These are phyloP conservation scores for Aureoboletus auriporus DNA, from an alignment of 768 basidiomycete species.

Conservation along the genomic window DNA sequence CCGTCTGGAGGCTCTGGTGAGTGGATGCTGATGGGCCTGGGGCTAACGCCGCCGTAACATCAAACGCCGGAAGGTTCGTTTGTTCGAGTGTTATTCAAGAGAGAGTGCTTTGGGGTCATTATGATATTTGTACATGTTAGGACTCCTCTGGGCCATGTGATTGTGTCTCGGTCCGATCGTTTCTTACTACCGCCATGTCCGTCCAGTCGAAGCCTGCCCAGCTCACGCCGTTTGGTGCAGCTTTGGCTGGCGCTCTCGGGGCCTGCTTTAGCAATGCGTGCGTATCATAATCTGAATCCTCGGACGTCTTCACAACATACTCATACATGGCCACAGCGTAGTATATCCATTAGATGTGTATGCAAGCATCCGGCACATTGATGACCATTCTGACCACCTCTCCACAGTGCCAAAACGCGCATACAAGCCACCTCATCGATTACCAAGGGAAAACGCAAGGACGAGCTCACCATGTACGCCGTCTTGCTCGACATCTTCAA, in stretches of 20 bases:
- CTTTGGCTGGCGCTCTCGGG: slow-evolving; percentile 89
- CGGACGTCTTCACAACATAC: background rate
- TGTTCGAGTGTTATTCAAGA: no score
- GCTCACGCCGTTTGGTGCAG: slow-evolving; percentile 84
- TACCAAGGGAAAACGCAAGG: slow-evolving; percentile 49
- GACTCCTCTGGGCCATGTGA: background rate
- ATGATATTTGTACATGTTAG: slow-evolving; percentile 20
- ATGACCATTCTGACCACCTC: slow-evolving; percentile 5
- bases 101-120: no score
- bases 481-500: slow-evolving; percentile 69
- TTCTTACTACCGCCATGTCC: slow-evolving; percentile 26
- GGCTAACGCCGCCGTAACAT: no score
- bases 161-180: no score
- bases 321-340: slow-evolving; percentile 44
- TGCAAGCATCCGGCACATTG: background rate
- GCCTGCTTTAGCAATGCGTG: slow-evolving; percentile 93
- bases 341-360: slow-evolving; percentile 97
- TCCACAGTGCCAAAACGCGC: slow-evolving; percentile 80
- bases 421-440: slow-evolving; percentile 76
- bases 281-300: slow-evolving; percentile 29
- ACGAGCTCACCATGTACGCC: slow-evolving; percentile 51
- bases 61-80: no score
- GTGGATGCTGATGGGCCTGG: no score
- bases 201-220: slow-evolving; percentile 43
- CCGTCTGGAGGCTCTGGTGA: no score